Evolutionary conservation across 2,329 filamentous ascomycete genomes (phyloP).

Genomic region (Alternaria brassicicola): DNA sequence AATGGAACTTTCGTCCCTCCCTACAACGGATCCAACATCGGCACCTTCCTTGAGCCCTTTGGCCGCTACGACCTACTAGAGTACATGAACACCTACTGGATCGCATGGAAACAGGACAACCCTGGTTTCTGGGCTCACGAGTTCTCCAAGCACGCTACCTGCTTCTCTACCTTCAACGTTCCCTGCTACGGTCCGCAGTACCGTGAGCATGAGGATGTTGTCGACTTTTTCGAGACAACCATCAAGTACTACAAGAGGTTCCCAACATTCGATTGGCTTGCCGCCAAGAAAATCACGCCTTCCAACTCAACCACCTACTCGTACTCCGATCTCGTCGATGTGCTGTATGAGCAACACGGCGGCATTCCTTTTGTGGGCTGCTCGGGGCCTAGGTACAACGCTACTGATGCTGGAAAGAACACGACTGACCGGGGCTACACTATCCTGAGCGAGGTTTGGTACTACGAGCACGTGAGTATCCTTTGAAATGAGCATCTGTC

Average conservation of each 20-base stretch:
- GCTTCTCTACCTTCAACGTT: slow-evolving; percentile 68
- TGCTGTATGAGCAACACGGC: slow-evolving; percentile 59
- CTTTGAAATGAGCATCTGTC: not conserved
- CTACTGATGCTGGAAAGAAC: slow-evolving; percentile 62
- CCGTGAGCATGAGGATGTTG: slow-evolving; percentile 62
- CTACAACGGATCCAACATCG: slow-evolving; percentile 64
- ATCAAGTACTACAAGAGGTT: slow-evolving; percentile 63
- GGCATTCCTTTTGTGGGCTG: slow-evolving; percentile 67
- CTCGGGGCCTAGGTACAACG: slow-evolving; percentile 65
- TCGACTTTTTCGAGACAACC: slow-evolving; percentile 68
- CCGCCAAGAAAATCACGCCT: slow-evolving; percentile 60
- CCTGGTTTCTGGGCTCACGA: slow-evolving; percentile 70
- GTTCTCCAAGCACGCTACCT: slow-evolving; percentile 71
- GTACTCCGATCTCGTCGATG: slow-evolving; percentile 58
- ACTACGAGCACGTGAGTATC: slow-evolving; percentile 63
- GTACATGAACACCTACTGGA: slow-evolving; percentile 72
- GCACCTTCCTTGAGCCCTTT: slow-evolving; percentile 64
- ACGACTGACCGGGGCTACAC: slow-evolving; percentile 63
- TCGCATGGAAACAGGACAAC: slow-evolving; percentile 63
- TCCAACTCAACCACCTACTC: slow-evolving; percentile 65
- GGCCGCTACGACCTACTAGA: slow-evolving; percentile 65
- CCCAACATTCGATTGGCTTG: slow-evolving; percentile 68
- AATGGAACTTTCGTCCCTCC: slow-evolving; percentile 61
- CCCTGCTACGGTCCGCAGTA: slow-evolving; percentile 69
- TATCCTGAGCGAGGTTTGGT: slow-evolving; percentile 68